Conservation (phyloP, 257 asterid genomes). For the Plantago elongata region DNA sequence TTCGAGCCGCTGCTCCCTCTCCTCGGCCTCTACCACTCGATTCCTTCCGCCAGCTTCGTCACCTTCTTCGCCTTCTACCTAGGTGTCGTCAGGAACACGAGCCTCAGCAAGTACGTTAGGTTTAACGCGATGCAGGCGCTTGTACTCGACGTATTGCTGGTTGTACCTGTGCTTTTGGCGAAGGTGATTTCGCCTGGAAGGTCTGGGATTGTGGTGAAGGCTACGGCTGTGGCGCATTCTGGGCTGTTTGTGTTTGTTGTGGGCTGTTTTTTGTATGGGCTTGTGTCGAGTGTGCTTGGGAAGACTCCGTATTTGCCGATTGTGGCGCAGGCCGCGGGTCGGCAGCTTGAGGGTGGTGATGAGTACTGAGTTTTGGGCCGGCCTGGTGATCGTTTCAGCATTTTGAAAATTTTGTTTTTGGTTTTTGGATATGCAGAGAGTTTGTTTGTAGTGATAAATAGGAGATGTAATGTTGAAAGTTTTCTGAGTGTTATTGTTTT, state of each 20-base stretch:
- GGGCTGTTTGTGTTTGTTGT: constrained; percentile 58
- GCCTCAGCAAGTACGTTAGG: constrained; percentile 60
- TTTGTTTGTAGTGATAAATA: too few species aligned
- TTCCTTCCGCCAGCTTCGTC: constrained; percentile 81
- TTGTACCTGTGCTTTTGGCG: constrained; percentile 71
- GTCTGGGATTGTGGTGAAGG: constrained; percentile 53
- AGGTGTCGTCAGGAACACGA: constrained; percentile 65
- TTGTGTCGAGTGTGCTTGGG: constrained; percentile 59
- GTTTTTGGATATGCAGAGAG: too few species aligned
- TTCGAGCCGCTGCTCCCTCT: constrained; percentile 75
- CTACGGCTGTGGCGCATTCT: constrained; percentile 61
- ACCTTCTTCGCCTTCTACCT: constrained; percentile 82
- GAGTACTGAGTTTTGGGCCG: background rate
- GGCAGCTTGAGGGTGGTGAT: constrained; percentile 41
- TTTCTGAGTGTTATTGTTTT: too few species aligned
- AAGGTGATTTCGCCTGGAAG: constrained; percentile 66
- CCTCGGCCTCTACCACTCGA: constrained; percentile 69
- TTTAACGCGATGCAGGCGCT: constrained; percentile 89
- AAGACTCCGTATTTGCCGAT: constrained; percentile 82
- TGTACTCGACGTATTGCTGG: constrained; percentile 77
- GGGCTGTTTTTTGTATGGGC: constrained; percentile 72
- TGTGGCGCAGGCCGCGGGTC: constrained; percentile 79
- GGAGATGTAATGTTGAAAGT: too few species aligned
- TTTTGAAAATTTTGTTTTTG: background rate
- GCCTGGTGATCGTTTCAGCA: background rate